Evolutionary conservation across 129 eudicot genomes (phyloP), one percentile per base, ranked within the genome.

Genomic region (Centella asiatica): DNA sequence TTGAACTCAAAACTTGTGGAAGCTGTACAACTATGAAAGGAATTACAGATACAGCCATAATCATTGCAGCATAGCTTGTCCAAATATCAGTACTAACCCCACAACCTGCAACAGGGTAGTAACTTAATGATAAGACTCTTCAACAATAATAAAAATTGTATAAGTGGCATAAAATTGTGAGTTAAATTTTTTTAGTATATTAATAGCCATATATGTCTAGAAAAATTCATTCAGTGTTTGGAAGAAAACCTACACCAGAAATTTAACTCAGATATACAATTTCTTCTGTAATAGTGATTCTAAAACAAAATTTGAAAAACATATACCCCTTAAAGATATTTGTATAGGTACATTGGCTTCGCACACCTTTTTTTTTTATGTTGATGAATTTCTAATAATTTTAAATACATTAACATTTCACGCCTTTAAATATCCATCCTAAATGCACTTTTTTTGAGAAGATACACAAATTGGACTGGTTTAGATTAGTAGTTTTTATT

Each of bases 11-110:
- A 19, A 77, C 36, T 37, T 77, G 71, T 0, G 78, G 77, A 45
- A 75, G 57, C n/a, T 81, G 93, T 40, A 81, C 87, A 63, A 81
- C 71, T 18, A 75, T 6, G 53, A 81, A 84, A 6, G 87, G 93
- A 24, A 84, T 74, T 45, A 84, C 70, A 22, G 87, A 84, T 64
- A 77, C 52, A 62, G 85, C 87, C 92, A 80, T 84, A 53, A 80
- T 84, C 69, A 75, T 82, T 36, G 92, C 84, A 14, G 87, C 74
- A 72, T 77, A 81, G 65, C 84, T 68, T 56, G 93, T 84, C 82
- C 80, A 78, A 39, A 75, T 69, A 72, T 84, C 93, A 65, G 81
- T 77, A 55, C 78, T 71, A 57, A 81, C 82, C 69, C 85, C 85
- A 49, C 47, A 65, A 65, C 69, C 69, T 65, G 69, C 69, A 48